Conservation (phyloP, 2,329 filamentous ascomycete genomes). For the Paradendryphiella salina region DNA sequence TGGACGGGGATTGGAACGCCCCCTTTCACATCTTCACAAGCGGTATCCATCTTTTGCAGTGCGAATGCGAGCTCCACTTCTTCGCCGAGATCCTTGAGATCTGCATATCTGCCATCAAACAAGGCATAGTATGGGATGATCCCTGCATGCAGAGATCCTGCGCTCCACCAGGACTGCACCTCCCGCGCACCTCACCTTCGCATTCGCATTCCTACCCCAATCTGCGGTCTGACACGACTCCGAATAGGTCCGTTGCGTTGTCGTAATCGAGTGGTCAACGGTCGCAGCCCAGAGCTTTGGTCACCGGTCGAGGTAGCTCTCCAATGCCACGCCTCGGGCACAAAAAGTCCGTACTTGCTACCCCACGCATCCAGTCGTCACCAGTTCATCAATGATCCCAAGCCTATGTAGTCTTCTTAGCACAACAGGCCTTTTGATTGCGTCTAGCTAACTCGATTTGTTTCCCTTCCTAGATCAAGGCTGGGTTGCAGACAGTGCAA, state of each 20-base stretch:
- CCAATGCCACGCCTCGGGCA: constrained; percentile 45
- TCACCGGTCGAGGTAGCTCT: constrained; percentile 6
- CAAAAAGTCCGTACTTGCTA: constrained; percentile 38
- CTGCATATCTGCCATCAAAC: background rate
- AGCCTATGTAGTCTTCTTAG: background rate
- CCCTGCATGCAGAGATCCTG: constrained; percentile 8
- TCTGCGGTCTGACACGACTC: constrained; percentile 3
- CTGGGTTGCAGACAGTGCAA: constrained; percentile 45
- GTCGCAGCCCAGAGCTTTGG: constrained; percentile 14
- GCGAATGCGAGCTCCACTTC: constrained; percentile 19
- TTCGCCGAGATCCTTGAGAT: background rate
- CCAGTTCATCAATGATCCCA: constrained; percentile 2
- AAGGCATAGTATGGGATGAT: constrained; percentile 7
- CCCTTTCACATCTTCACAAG: background rate
- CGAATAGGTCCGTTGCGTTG: constrained; percentile 10
- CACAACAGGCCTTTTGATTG: background rate
- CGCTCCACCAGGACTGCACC: constrained; percentile 10
- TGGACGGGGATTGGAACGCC: too few relatives aligned
- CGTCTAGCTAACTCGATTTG: background rate
- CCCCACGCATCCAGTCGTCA: constrained; percentile 10
- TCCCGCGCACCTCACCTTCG: constrained; percentile 10
- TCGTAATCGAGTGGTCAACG: constrained; percentile 8
- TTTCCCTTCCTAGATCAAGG: constrained; percentile 20
- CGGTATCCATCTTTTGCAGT: background rate
- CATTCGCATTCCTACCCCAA: constrained; percentile 12